Conservation (phyloP, 495 filamentous ascomycete species). For the Aspergillus olivimuriae region DNA sequence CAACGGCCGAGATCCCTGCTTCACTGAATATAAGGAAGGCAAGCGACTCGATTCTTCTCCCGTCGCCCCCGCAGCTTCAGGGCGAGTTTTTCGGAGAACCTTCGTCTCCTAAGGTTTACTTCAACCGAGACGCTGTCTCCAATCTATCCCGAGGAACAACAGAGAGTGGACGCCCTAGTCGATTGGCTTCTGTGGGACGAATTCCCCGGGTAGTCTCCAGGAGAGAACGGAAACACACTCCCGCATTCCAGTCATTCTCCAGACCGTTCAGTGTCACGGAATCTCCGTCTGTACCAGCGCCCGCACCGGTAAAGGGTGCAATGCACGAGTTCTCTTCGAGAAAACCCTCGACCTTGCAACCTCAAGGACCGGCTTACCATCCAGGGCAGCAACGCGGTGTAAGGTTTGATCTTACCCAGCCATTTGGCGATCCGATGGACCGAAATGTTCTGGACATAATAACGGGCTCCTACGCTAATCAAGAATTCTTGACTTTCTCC, state of each 20-base stretch:
- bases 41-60: constrained; percentile 47
- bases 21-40: constrained; percentile 33
- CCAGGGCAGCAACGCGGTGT: constrained; percentile 14
- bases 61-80: constrained; percentile 46
- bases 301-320: too few species aligned
- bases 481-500: constrained; percentile 68
- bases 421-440: constrained; percentile 32
- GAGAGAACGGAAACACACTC: constrained; percentile 59
- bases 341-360: too few species aligned
- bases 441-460: constrained; percentile 31
- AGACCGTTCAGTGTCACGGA: constrained; percentile 60
- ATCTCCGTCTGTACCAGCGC: constrained; percentile 21
- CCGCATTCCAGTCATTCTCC: constrained; percentile 77
- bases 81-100: constrained; percentile 33
- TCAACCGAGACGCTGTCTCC: constrained; percentile 19
- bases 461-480: constrained; percentile 30
- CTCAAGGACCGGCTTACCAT: constrained; percentile 12
- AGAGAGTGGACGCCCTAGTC: constrained; percentile 22
- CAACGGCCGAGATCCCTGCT: constrained; percentile 25
- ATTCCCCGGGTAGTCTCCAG: constrained; percentile 81
- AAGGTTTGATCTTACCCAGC: constrained; percentile 26
- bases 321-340: too few species aligned
- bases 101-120: constrained; percentile 39
- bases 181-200: constrained; percentile 76
- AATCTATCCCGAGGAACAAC: constrained; percentile 11